These are phyloP conservation scores for Fusarium sacchari DNA, from an alignment of 2,329 filamentous ascomycete genomes.

Conservation along the genomic window DNA sequence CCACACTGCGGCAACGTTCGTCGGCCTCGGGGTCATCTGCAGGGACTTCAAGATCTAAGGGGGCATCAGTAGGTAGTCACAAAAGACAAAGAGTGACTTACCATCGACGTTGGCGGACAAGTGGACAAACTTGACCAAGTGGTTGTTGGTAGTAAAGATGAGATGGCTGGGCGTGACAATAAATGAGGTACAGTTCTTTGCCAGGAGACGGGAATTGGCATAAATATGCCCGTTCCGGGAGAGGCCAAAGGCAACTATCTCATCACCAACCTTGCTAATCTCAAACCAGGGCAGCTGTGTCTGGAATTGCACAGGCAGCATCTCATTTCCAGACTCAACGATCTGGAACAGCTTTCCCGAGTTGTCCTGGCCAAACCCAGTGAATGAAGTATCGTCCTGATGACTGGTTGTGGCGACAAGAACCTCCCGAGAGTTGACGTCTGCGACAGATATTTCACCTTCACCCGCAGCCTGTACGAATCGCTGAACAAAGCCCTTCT, in stretches of 20 bases:
- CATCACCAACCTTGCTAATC: slow-evolving; percentile 55
- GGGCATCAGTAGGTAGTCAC: slow-evolving; percentile 32
- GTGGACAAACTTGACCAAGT: slow-evolving; percentile 94
- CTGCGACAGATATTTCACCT: slow-evolving; percentile 21
- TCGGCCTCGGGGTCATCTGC: slow-evolving; percentile 90
- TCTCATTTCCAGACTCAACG: slow-evolving; percentile 45
- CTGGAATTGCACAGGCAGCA: slow-evolving; percentile 54
- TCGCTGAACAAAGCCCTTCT: slow-evolving; percentile 39
- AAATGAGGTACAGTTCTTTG: slow-evolving; percentile 93
- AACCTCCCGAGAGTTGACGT: slow-evolving; percentile 34
- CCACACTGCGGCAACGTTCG: slow-evolving; percentile 90
- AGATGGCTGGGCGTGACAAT: slow-evolving; percentile 82
- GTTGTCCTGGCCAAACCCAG: slow-evolving; percentile 58
- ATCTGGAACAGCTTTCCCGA: slow-evolving; percentile 58
- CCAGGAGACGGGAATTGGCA: slow-evolving; percentile 76
- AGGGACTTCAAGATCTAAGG: slow-evolving; percentile 80
- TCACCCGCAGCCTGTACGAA: slow-evolving; percentile 27
- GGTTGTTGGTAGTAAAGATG: slow-evolving; percentile 90
- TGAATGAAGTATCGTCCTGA: slow-evolving; percentile 43
- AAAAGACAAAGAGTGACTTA: slow-evolving; percentile 49
- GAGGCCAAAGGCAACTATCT: slow-evolving; percentile 68
- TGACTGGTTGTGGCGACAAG: slow-evolving; percentile 48
- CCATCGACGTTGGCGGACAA: slow-evolving; percentile 70
- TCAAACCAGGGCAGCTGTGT: slow-evolving; percentile 64
- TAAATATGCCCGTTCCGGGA: slow-evolving; percentile 82